Evolutionary conservation across 2,329 filamentous ascomycete genomes (phyloP).

Genomic region (Hypoxylon sp.): DNA sequence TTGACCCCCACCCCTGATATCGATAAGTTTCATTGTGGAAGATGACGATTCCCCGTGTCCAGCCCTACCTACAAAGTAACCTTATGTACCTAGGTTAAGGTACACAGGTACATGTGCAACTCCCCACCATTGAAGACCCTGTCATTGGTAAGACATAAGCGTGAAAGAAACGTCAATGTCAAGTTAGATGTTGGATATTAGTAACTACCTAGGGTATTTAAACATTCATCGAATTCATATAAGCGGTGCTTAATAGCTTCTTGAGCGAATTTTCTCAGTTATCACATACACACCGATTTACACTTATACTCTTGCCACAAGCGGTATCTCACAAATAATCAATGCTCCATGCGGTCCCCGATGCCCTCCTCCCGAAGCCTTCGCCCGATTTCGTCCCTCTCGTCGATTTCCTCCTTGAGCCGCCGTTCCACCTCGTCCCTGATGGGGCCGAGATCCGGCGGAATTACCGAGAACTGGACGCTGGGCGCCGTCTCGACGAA

Average conservation of each 20-base stretch:
- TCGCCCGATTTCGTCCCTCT: conserved; percentile 66
- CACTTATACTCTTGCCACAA: neutral
- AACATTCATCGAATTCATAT: neutral
- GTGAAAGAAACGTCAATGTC: no score
- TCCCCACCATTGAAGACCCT: neutral
- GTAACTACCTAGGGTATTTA: neutral
- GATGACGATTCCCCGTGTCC: neutral
- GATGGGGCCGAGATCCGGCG: conserved; percentile 77
- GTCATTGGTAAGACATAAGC: no score
- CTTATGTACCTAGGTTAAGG: no score
- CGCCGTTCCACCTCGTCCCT: conserved; percentile 76
- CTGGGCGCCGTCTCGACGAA: conserved; percentile 89
- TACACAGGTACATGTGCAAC: neutral
- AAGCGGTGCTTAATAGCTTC: neutral
- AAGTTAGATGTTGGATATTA: no score
- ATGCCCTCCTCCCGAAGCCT: conserved; percentile 67
- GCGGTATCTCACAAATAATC: neutral
- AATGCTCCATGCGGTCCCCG: conserved; percentile 66
- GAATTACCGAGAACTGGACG: conserved; percentile 84
- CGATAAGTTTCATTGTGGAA: conserved; percentile 1
- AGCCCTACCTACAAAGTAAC: no score
- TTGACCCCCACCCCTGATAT: neutral
- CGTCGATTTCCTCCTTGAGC: conserved; percentile 73
- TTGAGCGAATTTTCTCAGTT: neutral
- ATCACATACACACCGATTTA: neutral